Conservation (phyloP, 176 grass and related monocot genomes). For the Tillandsia fasciculata region DNA sequence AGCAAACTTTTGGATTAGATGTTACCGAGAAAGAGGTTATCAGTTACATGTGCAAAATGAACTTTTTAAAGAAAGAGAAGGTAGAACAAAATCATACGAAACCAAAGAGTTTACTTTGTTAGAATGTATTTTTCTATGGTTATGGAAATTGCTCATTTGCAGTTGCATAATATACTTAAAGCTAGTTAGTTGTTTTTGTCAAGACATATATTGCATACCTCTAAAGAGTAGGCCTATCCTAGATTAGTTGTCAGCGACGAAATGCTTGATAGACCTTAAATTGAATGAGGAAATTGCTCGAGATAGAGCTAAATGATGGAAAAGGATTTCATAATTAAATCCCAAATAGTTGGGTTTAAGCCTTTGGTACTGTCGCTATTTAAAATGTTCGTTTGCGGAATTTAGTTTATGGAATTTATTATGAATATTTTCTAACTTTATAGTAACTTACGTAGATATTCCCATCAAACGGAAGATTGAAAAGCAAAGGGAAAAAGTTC, state of each 20-base stretch:
- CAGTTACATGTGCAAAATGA: too few relatives aligned
- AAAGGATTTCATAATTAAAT: neutral
- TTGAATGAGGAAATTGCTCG: neutral
- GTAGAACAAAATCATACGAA: too few relatives aligned
- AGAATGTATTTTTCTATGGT: too few relatives aligned
- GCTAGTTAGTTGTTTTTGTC: too few relatives aligned
- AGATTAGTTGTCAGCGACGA: neutral
- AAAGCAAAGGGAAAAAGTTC: slow-evolving; percentile 69
- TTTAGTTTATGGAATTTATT: neutral
- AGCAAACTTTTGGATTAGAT: too few relatives aligned
- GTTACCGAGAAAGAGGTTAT: too few relatives aligned
- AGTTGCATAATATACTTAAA: too few relatives aligned
- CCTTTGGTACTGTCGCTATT: neutral
- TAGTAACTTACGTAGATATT: slow-evolving; percentile 24
- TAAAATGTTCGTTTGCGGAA: neutral
- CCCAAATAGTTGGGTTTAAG: neutral
- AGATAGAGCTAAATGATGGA: neutral
- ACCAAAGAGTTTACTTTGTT: too few relatives aligned
- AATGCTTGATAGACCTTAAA: neutral
- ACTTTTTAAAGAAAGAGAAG: too few relatives aligned
- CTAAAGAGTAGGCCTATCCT: too few relatives aligned
- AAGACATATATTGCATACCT: too few relatives aligned
- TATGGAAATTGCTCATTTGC: too few relatives aligned
- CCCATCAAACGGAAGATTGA: slow-evolving; percentile 75
- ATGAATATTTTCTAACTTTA: neutral